Evolutionary conservation across 768 basidiomycete species (phyloP), one percentile per base, ranked within the genome.

Genomic region (Leccinum fibrillosum): DNA sequence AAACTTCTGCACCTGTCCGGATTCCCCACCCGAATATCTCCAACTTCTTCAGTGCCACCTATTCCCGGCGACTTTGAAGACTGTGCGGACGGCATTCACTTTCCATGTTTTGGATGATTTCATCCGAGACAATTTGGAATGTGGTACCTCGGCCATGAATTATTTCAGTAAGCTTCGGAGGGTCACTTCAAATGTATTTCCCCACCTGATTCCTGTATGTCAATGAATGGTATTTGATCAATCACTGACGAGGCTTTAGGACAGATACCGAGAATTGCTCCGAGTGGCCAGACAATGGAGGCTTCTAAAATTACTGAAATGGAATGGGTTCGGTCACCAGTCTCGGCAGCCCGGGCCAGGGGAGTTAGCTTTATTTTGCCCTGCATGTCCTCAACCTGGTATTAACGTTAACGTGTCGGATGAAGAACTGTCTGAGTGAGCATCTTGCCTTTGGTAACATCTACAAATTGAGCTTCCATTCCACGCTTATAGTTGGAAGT

Each of bases 311-410:
- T 39, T 64, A 19, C 19, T 59, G 0, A 72, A 70, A 58, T 64
- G 64, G 60, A 51, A 55, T 17, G 63, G 62, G 0, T 62, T 63
- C 6, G 53, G 52, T 0, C 55, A 63, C 11, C 11, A 11, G 2
- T 13, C 15, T 39, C 30, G 37, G n/a, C 13, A 5, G 1, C 6
- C 17, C 9, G 21, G 5, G 8, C 11, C 19, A 10, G 1, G 39
- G 12, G 2, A 11, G 17, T 35, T 56, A 2, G 49, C 12, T 6
- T 19, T 69, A 2, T 62, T 67, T 15, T 71, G 72, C 30, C 61
- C 66, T 0, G 58, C 64, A 9, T 74, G 72, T 54, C 71, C 69
- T 1, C 69, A 70, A 13, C 68, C 64, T 0, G 66, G 30, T 10
- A 11, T 30, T 4, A 30, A 30, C 4, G 30, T 30, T 4, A 4